Conservation (phyloP, 371 early-diverging fungal species). For the Mortierella sp. region DNA sequence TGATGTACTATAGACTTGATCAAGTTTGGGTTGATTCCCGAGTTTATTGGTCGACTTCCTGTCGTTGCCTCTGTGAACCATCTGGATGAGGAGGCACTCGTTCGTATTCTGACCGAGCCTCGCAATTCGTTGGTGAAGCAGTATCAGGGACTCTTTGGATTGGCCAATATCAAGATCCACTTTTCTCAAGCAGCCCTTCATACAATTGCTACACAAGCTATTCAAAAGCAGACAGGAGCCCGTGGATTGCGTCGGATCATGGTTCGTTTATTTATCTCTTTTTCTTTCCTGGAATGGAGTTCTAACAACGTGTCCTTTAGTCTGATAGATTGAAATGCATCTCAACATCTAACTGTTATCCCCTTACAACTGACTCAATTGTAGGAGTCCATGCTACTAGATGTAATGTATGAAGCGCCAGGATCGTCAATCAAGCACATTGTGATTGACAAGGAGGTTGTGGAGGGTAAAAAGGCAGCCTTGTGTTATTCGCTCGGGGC, state of each 20-base stretch:
- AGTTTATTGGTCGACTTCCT: slow-evolving; percentile 88
- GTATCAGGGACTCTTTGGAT: slow-evolving; percentile 76
- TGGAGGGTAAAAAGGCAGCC: slow-evolving; percentile 60
- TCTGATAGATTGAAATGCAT: too few species aligned
- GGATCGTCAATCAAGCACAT: slow-evolving; percentile 69
- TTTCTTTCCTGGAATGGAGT: too few species aligned
- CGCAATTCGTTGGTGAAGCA: slow-evolving; percentile 84
- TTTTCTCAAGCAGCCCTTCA: slow-evolving; percentile 75
- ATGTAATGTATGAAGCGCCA: slow-evolving; percentile 83
- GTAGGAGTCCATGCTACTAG: slow-evolving; percentile 75
- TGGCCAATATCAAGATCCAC: slow-evolving; percentile 71
- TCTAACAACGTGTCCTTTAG: too few species aligned
- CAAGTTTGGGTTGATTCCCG: slow-evolving; percentile 90
- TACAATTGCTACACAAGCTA: slow-evolving; percentile 76
- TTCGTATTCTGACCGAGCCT: slow-evolving; percentile 83
- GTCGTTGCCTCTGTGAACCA: slow-evolving; percentile 81
- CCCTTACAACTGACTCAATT: neutral
- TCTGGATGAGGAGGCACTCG: slow-evolving; percentile 70
- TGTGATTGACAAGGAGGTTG: slow-evolving; percentile 70
- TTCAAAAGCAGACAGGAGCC: slow-evolving; percentile 86
- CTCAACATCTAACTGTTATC: neutral
- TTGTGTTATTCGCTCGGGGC: slow-evolving; percentile 69
- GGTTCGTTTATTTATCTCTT: slow-evolving; percentile 50
- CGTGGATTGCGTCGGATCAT: slow-evolving; percentile 86
- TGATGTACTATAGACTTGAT: slow-evolving; percentile 73